A percentile compares a stretch with the other conserved stretches of the same genome.
These are phyloP conservation scores for Chlorophyllum brunneum DNA, from an alignment of 768 basidiomycete species.

Conservation along the genomic window DNA sequence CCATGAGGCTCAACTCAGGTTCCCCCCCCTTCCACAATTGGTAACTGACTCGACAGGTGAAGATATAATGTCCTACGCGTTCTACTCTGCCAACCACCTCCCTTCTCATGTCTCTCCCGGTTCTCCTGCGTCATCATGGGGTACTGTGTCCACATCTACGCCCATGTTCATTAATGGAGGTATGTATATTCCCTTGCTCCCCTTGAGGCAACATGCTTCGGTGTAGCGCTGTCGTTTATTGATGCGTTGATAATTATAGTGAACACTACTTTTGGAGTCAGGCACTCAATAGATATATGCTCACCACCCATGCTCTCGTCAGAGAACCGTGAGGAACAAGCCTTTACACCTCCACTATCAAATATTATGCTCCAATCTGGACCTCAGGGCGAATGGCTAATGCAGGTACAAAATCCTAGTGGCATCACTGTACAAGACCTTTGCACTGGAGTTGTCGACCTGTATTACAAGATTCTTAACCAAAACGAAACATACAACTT, in stretches of 20 bases:
- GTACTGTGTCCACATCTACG: background rate
- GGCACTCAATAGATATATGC: background rate
- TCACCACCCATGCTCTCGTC: background rate
- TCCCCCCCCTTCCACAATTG: background rate
- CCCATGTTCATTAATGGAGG: background rate
- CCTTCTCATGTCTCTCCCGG: no score
- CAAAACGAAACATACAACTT: background rate
- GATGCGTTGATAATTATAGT: no score
- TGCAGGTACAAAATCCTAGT: background rate
- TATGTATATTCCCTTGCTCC: background rate
- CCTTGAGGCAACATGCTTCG: background rate
- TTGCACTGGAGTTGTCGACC: background rate
- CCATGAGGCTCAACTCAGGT: background rate
- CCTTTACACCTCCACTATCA: background rate
- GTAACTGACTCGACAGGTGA: background rate
- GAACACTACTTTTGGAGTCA: background rate
- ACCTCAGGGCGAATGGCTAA: background rate
- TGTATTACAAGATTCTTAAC: background rate
- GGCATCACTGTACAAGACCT: constrained; percentile 11
- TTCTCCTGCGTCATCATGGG: constrained; percentile 3
- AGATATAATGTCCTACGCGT: background rate
- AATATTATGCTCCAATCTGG: background rate
- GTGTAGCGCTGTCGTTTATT: no score
- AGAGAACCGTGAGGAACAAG: background rate
- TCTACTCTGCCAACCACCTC: background rate